Base-by-base conservation (phyloP, 768 basidiomycete genomes). In the Calocera viscosa region DNA sequence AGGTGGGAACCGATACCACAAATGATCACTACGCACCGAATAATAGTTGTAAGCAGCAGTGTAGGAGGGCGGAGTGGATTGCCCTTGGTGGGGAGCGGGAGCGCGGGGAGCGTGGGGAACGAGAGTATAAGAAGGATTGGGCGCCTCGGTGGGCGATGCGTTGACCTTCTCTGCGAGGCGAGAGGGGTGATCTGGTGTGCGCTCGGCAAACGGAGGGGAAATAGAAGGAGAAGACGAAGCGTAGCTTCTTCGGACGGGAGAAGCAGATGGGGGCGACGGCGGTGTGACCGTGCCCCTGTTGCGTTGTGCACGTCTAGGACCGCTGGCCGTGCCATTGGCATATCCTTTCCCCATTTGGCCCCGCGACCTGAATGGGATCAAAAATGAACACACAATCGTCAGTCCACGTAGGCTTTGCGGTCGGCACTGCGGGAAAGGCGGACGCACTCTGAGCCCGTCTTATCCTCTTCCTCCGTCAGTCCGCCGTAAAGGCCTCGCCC, bases 351-450 rank as follows among this genome's bases (percentile, higher is more conserved):
- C 22, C 24, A 60, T 60, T 26, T 60, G 53, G 30, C 53, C 53
- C 53, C 53, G 53, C 53, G 14, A 28, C 30, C 53, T 60, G 30
- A 60, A 60, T 26, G 53, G 53, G 53, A 60, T 60, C 53, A 60
- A 60, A 60, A 60, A 60, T 60, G 53, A 60, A 32, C 53, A 60
- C 53, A 60, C 53, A 60, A 60, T 60, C 53, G 53, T 60, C 30
- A 11, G 8, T 28, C 53, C 53, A 60, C 43, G 19, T 47, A 30
- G 14, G 35, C 7, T 14, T 38, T 38, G 10, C 26, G 53, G 19
- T 3, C 11, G 53, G 30, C 11, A 60, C 3, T 3, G 43, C 53
- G 53, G 53, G 30, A 60, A 26, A 60, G 22, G 30, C 30, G 30
- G 26, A 60, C 53, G 24, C 30, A 60, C 53, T 60, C 53, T 28